Evolutionary conservation across 1,139 yeast species (phyloP).

Genomic region (Sugiyamaella pinicola): DNA sequence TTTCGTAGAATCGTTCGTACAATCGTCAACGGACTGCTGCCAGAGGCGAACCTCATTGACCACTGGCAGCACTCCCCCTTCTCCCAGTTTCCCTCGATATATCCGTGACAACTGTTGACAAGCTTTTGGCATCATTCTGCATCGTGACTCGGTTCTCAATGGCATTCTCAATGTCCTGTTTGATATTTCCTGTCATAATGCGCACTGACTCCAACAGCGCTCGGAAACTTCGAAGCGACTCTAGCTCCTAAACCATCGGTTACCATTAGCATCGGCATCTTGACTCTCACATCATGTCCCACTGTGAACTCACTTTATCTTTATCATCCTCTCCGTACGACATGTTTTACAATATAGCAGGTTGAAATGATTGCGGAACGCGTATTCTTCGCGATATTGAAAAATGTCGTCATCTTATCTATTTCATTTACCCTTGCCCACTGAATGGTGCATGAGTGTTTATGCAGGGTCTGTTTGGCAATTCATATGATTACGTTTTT

Average conservation of each 20-base stretch:
- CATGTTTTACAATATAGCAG: no score
- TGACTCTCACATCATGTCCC: background rate
- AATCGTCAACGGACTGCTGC: no score
- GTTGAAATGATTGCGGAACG: no score
- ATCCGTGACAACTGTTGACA: conserved; percentile 9
- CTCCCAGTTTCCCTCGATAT: conserved; percentile 1
- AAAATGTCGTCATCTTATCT: no score
- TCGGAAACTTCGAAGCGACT: conserved; percentile 26
- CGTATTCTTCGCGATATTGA: no score
- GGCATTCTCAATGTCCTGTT: conserved; percentile 34
- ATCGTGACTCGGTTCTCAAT: conserved; percentile 31
- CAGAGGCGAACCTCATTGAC: background rate
- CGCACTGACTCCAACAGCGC: conserved; percentile 34
- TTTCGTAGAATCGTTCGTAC: no score
- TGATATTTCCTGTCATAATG: conserved; percentile 31
- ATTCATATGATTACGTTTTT: no score
- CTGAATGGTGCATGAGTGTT: no score
- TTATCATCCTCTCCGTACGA: no score
- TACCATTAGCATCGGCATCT: background rate
- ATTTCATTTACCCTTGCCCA: no score
- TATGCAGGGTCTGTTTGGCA: no score
- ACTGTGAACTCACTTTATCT: no score
- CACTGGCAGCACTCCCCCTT: background rate
- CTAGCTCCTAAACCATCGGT: conserved; percentile 16
- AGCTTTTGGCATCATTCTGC: conserved; percentile 16